Base-by-base conservation (phyloP, 2,329 filamentous ascomycete species). In the Cladophialophora carrionii region DNA sequence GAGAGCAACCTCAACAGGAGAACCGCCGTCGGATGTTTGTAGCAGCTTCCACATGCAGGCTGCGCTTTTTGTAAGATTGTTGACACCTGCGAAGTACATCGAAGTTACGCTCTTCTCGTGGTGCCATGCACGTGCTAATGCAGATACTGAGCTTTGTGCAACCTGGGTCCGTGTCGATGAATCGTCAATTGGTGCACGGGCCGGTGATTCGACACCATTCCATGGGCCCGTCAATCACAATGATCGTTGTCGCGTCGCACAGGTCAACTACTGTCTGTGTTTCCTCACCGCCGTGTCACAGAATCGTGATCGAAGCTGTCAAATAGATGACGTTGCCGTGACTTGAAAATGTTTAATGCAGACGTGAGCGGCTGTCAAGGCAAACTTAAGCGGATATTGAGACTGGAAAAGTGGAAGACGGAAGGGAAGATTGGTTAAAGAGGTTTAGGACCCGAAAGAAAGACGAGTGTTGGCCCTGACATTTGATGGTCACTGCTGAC, bases 261-360 rank as follows among this genome's bases (percentile, higher is more conserved):
- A 51, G 48, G 24, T 51, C 48, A 17, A 26, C 48, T 51, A 14
- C n/a, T n/a, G n/a, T n/a, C n/a, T 26, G 48, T 20, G 8, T 22
- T 26, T 22, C 14, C 48, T 26, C 48, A 51, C 24, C 24, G 14
- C 24, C 24, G 48, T 51, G 48, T 29, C 48, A 51, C 48, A 29
- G 48, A 22, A 29, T 51, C 48, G 24, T 51, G 48, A 20, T 51
- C 48, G 48, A 51, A 51, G 48, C 48, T 29, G 48, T 17, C 37
- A 43, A 7, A 5, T 12, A 6, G 37, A 43, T 43, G 37, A n/a
- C 37, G 17, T 17, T 51, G 48, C 26, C 48, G 14, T 51, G 9
- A 48, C 41, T n/a, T 3, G 17, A 43, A n/a, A 41, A 41, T 37
- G 37, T 1, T 7, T 1, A 0, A n/a, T 17, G 7, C 4, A 37